These are phyloP conservation scores for Trichocladium antarcticum DNA, from an alignment of 495 filamentous ascomycete species.

Conservation along the genomic window DNA sequence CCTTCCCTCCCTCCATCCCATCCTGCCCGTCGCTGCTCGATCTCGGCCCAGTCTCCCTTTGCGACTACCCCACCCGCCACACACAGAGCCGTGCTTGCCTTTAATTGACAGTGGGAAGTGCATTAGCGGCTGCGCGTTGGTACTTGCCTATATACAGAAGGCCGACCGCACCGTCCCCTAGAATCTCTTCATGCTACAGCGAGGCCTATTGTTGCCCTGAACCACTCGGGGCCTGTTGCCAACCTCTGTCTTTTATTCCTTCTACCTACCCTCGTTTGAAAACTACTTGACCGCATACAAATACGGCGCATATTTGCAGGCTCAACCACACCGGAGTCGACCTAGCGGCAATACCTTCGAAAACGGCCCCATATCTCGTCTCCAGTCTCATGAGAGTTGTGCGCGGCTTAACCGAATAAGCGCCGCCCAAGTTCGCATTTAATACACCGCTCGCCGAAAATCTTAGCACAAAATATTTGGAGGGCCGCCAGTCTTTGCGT, in stretches of 20 bases:
- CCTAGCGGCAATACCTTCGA: too few species aligned
- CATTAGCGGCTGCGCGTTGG: constrained; percentile 20
- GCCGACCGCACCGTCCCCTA: neutral
- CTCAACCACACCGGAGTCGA: neutral
- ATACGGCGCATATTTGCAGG: neutral
- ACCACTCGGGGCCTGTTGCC: neutral
- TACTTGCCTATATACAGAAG: neutral
- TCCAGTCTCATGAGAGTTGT: neutral
- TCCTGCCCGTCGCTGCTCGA: neutral
- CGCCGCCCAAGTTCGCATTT: neutral
- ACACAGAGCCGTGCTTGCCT: neutral
- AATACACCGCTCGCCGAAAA: neutral
- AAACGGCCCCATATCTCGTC: neutral
- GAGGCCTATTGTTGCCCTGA: neutral
- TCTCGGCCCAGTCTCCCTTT: neutral
- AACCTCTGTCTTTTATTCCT: constrained; percentile 4
- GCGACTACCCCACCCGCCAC: neutral
- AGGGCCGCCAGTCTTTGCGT: neutral
- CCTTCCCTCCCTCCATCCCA: neutral
- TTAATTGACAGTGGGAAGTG: constrained; percentile 16
- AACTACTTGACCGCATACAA: neutral
- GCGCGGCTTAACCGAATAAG: neutral
- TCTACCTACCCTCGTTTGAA: constrained; percentile 6
- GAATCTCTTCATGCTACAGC: neutral
- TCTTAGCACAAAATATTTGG: neutral